phyloP scores from a whole-genome alignment of 805 yeast genomes.

The Candida verbasci region DNA sequence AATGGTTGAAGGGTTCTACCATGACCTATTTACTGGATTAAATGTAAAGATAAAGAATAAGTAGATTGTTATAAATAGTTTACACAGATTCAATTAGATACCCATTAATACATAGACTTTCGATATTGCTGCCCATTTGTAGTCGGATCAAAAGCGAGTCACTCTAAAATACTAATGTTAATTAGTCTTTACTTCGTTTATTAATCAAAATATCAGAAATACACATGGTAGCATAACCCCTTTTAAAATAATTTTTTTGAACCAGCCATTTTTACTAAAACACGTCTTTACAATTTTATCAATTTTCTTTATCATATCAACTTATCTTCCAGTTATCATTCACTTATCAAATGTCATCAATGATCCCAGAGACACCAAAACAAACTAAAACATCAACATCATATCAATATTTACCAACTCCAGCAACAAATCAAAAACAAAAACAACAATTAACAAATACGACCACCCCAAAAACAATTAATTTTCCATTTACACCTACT shows the following conservation, averaged over 20 bases:
- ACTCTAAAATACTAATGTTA: too few species aligned
- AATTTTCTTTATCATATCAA: too few species aligned
- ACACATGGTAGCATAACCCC: not conserved
- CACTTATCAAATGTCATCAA: not conserved
- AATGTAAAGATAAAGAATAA: constrained; percentile 15
- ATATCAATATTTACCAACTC: constrained; percentile 6
- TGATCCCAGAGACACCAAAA: not conserved
- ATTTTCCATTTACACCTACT: constrained; percentile 19
- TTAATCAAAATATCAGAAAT: too few species aligned
- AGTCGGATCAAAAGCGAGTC: too few species aligned
- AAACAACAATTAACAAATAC: not conserved
- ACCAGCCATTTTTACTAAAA: constrained; percentile 1
- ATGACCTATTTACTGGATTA: constrained; percentile 16
- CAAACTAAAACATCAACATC: constrained; percentile 13
- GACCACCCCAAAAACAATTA: constrained; percentile 4
- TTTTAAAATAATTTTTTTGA: not conserved
- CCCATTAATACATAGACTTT: too few species aligned
- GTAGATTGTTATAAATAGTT: constrained; percentile 24
- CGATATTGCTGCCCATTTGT: too few species aligned
- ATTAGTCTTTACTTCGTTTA: too few species aligned
- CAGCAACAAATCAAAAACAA: constrained; percentile 5
- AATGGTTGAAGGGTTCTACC: constrained; percentile 20
- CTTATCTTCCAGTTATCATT: not conserved
- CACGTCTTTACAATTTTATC: not conserved
- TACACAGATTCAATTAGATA: constrained; percentile 19